phyloP scores from a whole-genome alignment of 495 filamentous ascomycete species.

The Neurospora sp. region DNA sequence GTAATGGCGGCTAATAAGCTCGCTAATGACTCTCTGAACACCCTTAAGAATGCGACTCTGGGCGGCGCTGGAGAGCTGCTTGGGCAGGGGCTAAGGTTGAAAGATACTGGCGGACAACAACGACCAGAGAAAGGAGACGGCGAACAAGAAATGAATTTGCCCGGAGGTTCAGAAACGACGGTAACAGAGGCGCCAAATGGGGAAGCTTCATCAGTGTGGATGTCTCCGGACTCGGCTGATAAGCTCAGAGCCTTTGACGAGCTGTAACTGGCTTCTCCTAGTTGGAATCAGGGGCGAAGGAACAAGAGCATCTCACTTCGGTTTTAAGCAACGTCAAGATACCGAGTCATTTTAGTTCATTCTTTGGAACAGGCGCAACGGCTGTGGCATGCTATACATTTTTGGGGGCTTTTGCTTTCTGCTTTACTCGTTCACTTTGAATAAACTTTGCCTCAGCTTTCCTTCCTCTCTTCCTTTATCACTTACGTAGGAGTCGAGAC shows the following conservation, averaged over 20 bases:
- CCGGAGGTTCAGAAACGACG: not conserved
- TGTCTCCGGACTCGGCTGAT: constrained; percentile 8
- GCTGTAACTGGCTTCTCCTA: constrained; percentile 14
- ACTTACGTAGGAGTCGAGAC: not conserved
- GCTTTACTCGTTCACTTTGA: not conserved
- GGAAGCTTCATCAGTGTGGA: not conserved
- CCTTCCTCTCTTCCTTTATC: not conserved
- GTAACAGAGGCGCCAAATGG: not conserved
- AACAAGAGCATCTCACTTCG: not conserved
- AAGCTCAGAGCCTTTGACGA: constrained; percentile 34
- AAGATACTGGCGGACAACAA: not conserved
- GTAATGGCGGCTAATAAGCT: not conserved
- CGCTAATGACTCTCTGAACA: constrained; percentile 10
- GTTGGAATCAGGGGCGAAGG: not conserved
- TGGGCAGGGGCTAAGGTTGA: not conserved
- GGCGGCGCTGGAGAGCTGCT: not conserved
- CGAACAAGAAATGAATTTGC: not conserved
- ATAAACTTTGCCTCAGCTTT: not conserved
- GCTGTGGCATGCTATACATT: not conserved
- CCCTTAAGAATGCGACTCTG: constrained; percentile 1
- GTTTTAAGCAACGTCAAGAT: not conserved
- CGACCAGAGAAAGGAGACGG: not conserved
- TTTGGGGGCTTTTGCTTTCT: not conserved
- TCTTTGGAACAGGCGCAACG: not conserved
- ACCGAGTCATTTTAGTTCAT: not conserved